A percentile compares a stretch with the other conserved stretches of the same genome.
These are phyloP conservation scores for Quillaja saponaria DNA, from an alignment of 306 rosid species.

Conservation along the genomic window DNA sequence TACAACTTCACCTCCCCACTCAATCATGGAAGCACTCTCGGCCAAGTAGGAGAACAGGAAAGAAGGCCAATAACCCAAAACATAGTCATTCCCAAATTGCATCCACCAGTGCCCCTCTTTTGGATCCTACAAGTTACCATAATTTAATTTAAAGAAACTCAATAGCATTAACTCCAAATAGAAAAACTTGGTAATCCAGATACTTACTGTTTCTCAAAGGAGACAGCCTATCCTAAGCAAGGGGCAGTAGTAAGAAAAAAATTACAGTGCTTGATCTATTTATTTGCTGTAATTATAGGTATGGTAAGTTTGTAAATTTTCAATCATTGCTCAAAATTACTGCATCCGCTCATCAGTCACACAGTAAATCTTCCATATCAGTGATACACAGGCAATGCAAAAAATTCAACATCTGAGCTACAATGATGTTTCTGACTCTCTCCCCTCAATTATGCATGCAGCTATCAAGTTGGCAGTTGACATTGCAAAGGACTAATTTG, in stretches of 20 bases:
- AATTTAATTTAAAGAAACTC: too few relatives aligned
- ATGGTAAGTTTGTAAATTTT: slow-evolving; percentile 24
- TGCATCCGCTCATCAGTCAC: slow-evolving; percentile 13
- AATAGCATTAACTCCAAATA: not conserved
- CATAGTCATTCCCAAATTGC: slow-evolving; percentile 87
- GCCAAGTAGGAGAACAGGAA: slow-evolving; percentile 91
- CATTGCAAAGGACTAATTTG: slow-evolving; percentile 16
- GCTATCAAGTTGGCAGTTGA: too few relatives aligned
- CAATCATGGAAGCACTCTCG: slow-evolving; percentile 95
- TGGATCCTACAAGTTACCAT: slow-evolving; percentile 63
- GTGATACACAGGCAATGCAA: slow-evolving; percentile 33
- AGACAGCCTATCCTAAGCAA: not conserved
- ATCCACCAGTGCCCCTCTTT: slow-evolving; percentile 99
- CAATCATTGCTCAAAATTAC: slow-evolving; percentile 5
- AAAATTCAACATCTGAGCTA: slow-evolving; percentile 43
- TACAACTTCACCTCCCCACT: slow-evolving; percentile 99
- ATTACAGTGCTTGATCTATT: slow-evolving; percentile 5
- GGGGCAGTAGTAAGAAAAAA: not conserved
- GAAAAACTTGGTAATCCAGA: slow-evolving; percentile 6
- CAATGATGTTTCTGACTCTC: slow-evolving; percentile 28
- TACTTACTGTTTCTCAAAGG: not conserved
- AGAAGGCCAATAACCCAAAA: slow-evolving; percentile 95
- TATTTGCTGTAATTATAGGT: not conserved
- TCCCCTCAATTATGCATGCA: not conserved
- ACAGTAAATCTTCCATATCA: slow-evolving; percentile 28